Base-by-base conservation (phyloP, 768 basidiomycete genomes). In the Lactarius hatsudake region DNA sequence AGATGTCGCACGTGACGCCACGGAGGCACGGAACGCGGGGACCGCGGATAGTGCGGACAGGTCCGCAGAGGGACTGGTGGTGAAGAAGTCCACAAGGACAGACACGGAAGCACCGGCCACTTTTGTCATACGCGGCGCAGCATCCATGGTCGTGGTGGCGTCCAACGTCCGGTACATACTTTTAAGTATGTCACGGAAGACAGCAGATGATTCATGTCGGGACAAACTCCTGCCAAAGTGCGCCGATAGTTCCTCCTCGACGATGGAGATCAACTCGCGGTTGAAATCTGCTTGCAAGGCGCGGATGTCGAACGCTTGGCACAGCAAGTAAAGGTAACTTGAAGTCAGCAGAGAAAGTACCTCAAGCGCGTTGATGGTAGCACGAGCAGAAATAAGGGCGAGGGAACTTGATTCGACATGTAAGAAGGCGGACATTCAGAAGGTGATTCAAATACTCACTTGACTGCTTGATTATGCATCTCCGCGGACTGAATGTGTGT, bases 401-500 rank as follows among this genome's bases (percentile, higher is more conserved):
- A 95, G 81, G 6, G 92, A 94, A 76, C 90, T 92, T 71, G 36
- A 63, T 61, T 42, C 69, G 51, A 53, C 70, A 61, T 54, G 68
- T 73, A 23, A 74, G 66, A 12, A 69, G 10, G 43, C 23, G 40
- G 20, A 10, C 7, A 45, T 23, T 5, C 2, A 54, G 8, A 38
- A 53, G n/a, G 59, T 48, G 13, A 18, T 26, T 34, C 42, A 48
- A 30, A 55, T 51, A 80, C 89, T 67, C 69, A 92, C 90, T 95
- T 95, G 76, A 95, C 85, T 54, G 93, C 90, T 76, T 95, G 93
- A 71, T 95, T 95, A 74, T 93, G 91, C 90, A 94, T 92, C 78
- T 95, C 93, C 1, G 93, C 93, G 2, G 88, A 89, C 72, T 94
- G 91, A 59, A 93, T 86, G 71, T 90, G 88, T 0, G 91, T 91